A percentile compares a stretch with the other conserved stretches of the same genome.
phyloP scores from a whole-genome alignment of 2,329 filamentous ascomycete genomes.

The Penicillium capsulatum region DNA sequence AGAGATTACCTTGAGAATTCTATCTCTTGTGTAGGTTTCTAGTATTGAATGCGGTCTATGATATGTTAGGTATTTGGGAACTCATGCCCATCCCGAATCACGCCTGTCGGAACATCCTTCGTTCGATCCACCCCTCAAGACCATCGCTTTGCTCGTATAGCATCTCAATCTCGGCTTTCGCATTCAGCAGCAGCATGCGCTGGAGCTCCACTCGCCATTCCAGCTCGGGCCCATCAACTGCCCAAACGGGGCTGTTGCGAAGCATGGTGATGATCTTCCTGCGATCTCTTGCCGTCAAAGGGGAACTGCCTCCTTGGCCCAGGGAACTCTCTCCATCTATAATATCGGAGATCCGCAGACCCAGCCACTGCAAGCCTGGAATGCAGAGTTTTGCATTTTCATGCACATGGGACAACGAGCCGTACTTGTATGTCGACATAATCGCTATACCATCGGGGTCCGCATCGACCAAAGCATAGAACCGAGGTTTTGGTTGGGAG shows the following conservation, averaged over 20 bases:
- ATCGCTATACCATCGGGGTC: constrained; percentile 63
- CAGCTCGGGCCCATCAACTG: constrained; percentile 42
- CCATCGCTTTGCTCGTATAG: constrained; percentile 44
- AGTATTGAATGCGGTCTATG: too few relatives aligned
- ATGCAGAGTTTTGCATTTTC: constrained; percentile 49
- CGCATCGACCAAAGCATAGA: constrained; percentile 55
- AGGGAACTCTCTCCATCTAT: constrained; percentile 24
- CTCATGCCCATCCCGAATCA: too few relatives aligned
- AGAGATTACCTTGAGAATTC: too few relatives aligned
- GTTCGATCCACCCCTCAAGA: constrained; percentile 44
- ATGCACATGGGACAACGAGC: constrained; percentile 53
- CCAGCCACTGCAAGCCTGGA: constrained; percentile 54
- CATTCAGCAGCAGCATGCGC: constrained; percentile 57
- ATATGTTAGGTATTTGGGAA: too few relatives aligned
- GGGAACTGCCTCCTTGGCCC: constrained; percentile 35
- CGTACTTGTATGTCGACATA: constrained; percentile 60
- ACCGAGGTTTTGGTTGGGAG: constrained; percentile 27
- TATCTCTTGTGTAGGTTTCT: too few relatives aligned
- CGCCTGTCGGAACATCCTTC: constrained; percentile 31
- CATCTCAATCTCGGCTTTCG: constrained; percentile 61
- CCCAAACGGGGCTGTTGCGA: constrained; percentile 40
- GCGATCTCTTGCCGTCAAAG: constrained; percentile 52
- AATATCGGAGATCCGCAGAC: constrained; percentile 46
- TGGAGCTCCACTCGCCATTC: constrained; percentile 53
- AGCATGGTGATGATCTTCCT: constrained; percentile 55